A percentile compares a stretch with the other conserved stretches of the same genome.
phyloP scores from a whole-genome alignment of 2,329 filamentous ascomycete species.

The Scedosporium boydii region DNA sequence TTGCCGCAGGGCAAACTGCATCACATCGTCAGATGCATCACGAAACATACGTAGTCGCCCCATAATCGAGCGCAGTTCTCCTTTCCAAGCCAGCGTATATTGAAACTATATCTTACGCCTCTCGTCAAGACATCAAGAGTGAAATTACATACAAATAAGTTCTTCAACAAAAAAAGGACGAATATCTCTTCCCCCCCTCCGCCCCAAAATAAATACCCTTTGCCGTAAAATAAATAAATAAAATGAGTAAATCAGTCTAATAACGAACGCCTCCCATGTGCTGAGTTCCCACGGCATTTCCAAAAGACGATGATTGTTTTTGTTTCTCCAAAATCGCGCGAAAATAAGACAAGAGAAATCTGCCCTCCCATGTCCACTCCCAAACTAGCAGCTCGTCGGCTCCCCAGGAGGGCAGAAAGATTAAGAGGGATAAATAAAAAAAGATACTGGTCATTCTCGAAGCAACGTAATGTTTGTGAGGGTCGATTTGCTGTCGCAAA shows the following conservation, averaged over 20 bases:
- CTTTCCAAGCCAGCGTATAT: background rate
- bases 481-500: too few relatives aligned
- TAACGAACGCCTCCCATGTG: slow-evolving; percentile 6
- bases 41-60: background rate
- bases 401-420: background rate
- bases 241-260: slow-evolving; percentile 3
- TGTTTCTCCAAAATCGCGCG: too few relatives aligned
- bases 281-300: background rate
- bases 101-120: slow-evolving; percentile 2
- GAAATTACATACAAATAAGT: background rate
- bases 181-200: background rate
- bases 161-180: background rate
- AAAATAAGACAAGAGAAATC: background rate
- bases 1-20: too few relatives aligned
- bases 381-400: background rate
- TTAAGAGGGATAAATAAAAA: background rate
- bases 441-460: background rate
- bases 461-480: background rate
- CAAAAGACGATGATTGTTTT: background rate
- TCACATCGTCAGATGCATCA: too few relatives aligned
- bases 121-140: slow-evolving; percentile 1
- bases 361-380: background rate
- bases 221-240: background rate
- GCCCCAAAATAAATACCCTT: background rate
- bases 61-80: background rate